Evolutionary conservation across 2,329 filamentous ascomycete species (phyloP).

Genomic region (Epichloe festucae): DNA sequence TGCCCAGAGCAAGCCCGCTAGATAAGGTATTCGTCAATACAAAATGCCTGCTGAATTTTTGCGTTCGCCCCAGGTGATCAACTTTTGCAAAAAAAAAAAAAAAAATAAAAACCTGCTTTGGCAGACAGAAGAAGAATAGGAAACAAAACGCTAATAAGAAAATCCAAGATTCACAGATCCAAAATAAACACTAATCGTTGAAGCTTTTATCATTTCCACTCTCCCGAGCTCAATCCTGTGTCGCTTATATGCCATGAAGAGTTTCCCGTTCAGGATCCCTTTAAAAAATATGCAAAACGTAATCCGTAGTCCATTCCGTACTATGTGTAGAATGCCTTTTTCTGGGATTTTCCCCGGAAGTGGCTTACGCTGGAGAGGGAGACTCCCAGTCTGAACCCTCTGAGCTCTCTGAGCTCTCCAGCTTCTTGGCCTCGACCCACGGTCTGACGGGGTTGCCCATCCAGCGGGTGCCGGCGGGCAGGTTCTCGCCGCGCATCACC

Average conservation of each 20-base stretch:
- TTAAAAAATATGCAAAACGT: background rate
- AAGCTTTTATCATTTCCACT: background rate
- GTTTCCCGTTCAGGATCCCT: background rate
- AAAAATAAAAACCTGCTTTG: background rate
- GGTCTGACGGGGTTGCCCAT: slow-evolving; percentile 11
- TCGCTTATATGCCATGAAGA: background rate
- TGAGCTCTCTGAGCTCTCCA: slow-evolving; percentile 1
- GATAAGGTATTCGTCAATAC: background rate
- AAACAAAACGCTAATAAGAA: background rate
- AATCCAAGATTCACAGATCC: background rate
- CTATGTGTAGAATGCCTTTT: background rate
- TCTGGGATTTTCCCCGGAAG: background rate
- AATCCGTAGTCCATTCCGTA: too few species aligned
- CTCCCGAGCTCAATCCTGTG: background rate
- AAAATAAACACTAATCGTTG: background rate
- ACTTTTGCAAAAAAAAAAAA: background rate
- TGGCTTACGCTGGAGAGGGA: background rate
- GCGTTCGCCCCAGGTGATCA: background rate
- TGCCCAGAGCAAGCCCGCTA: background rate
- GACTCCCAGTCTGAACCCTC: slow-evolving; percentile 4
- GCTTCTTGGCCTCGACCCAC: slow-evolving; percentile 5
- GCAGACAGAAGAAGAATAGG: background rate
- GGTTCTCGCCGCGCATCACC: slow-evolving; percentile 12
- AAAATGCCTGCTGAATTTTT: background rate
- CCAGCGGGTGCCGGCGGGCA: slow-evolving; percentile 10